Percentiles rank a stretch among this genome's conserved stretches.
Conservation (phyloP, 441 rosid species). For the Sinapis alba region DNA sequence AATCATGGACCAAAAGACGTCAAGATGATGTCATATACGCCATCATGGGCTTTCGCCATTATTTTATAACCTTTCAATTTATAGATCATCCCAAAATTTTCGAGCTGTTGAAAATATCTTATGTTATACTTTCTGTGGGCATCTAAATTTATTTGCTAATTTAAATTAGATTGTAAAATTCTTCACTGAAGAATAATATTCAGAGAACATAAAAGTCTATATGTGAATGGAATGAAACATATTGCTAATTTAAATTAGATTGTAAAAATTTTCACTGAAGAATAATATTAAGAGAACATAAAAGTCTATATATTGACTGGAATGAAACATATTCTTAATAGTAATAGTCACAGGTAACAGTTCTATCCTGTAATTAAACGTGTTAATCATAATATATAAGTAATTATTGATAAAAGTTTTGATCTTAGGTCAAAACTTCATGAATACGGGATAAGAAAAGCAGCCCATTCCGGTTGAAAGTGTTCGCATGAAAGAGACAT, state of each 20-base stretch:
- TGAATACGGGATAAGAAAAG: not conserved
- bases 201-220: not conserved
- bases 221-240: not conserved
- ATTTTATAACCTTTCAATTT: not conserved
- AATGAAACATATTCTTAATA: not conserved
- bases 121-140: not conserved
- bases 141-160: not conserved
- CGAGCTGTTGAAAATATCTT: not conserved
- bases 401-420: not conserved
- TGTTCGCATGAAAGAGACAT: conserved; percentile 20
- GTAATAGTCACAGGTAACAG: not conserved
- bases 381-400: not conserved
- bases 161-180: not conserved
- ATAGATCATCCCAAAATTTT: not conserved
- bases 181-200: not conserved
- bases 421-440: not conserved
- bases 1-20: not conserved
- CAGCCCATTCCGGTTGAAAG: not conserved
- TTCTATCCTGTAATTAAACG: not conserved
- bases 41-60: not conserved
- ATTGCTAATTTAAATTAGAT: not conserved
- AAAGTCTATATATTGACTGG: not conserved
- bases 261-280: no score
- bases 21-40: not conserved
- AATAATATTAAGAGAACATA: not conserved